A percentile compares a stretch with the other conserved stretches of the same genome.
Conservation (phyloP, 441 rosid species). For the Isatis lusitanica region DNA sequence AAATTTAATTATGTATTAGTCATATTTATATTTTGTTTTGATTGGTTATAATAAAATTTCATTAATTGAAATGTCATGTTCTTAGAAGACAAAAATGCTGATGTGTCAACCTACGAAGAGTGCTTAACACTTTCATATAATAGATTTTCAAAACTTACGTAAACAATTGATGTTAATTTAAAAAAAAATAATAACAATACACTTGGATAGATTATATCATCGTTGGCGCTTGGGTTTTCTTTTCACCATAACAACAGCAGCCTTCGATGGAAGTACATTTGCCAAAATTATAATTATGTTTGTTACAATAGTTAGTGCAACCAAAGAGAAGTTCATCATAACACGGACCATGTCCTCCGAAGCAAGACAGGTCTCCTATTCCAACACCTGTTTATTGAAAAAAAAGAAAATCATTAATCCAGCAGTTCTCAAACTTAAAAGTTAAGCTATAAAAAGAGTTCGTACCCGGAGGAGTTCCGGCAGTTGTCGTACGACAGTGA, state of each 20-base stretch:
- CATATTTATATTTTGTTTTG: too few relatives aligned
- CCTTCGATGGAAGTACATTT: neutral
- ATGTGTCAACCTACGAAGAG: too few relatives aligned
- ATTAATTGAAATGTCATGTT: too few relatives aligned
- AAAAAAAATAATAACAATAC: too few relatives aligned
- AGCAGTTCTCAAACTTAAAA: neutral
- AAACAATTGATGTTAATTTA: too few relatives aligned
- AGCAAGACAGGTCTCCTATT: neutral
- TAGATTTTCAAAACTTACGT: too few relatives aligned
- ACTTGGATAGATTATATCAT: neutral
- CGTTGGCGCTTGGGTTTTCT: neutral
- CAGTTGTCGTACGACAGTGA: neutral
- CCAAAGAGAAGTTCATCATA: neutral
- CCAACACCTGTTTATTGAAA: neutral
- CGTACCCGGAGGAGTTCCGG: neutral
- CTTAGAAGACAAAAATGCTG: too few relatives aligned
- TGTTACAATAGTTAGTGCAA: neutral
- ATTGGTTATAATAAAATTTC: too few relatives aligned
- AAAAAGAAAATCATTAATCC: neutral
- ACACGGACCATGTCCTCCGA: neutral
- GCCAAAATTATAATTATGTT: neutral
- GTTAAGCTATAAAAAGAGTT: neutral
- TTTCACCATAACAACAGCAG: neutral
- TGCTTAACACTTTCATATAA: too few relatives aligned
- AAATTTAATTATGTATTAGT: too few relatives aligned